Evolutionary conservation across 495 filamentous ascomycete genomes (phyloP), one percentile per base, ranked within the genome.

Genomic region (Pyronema omphalodes): DNA sequence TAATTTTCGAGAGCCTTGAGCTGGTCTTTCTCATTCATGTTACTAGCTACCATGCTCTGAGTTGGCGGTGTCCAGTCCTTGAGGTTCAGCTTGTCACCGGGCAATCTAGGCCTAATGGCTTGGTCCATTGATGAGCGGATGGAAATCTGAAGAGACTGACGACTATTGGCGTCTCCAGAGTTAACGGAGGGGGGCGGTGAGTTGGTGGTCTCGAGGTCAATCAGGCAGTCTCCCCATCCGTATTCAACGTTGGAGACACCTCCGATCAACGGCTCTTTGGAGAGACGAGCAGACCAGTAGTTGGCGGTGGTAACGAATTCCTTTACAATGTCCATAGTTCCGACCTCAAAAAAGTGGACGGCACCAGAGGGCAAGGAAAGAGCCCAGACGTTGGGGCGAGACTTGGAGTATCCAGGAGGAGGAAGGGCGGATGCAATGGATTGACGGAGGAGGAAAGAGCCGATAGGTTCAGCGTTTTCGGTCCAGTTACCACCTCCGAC

Each of bases 401-500:
- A 74, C 55, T 91, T 91, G 34, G 87, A 94, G 67, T 94, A 96
- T 12, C 91, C 91, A 1, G 88, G 88, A 1, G 87, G 74, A 6
- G 93, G 91, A 18, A 96, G 78, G 0, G 81, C 81, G 47, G 84
- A 91, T 12, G 91, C 91, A 58, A 96, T 86, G 2, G 89, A 91
- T 60, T 96, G 89, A 11, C 87, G 79, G 3, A 99, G 77, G 12
- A 85, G 77, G 68, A 95, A 95, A 49, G 83, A 81, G 57, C 82
- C 86, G 34, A 93, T 72, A 58, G 78, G 83, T 57, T 93, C 86
- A 2, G 89, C 91, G 65, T 86, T 94, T 58, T 94, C 87, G 54
- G 84, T 88, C 89, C 89, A 96, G 67, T 96, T 95, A 29, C 89
- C 89, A 57, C 89, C 89, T 54, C 89, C 89, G 33, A 96, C 89